These are phyloP conservation scores for Colletotrichum aenigma DNA, from an alignment of 2,329 filamentous ascomycete species.

Conservation along the genomic window DNA sequence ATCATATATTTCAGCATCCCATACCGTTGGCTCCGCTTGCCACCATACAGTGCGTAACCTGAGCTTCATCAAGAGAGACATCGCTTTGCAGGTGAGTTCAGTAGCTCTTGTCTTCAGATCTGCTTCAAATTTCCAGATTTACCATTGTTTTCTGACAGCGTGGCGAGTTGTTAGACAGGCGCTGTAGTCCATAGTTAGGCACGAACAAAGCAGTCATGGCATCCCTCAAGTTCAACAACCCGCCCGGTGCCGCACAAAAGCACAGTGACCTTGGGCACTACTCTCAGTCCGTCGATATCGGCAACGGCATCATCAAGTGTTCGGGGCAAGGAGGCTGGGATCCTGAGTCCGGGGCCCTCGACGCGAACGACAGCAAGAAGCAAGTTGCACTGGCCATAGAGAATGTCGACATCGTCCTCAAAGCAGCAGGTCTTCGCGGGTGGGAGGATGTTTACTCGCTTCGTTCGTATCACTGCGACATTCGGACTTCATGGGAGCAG, in stretches of 20 bases:
- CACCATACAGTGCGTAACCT: background rate
- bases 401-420: slow-evolving; percentile 27
- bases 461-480: slow-evolving; percentile 26
- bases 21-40: background rate
- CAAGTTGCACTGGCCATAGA: slow-evolving; percentile 20
- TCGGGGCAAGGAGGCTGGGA: slow-evolving; percentile 28
- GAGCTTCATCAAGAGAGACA: background rate
- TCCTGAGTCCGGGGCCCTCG: slow-evolving; percentile 18
- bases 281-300: slow-evolving; percentile 26
- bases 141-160: background rate
- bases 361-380: slow-evolving; percentile 10
- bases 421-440: slow-evolving; percentile 24
- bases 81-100: background rate
- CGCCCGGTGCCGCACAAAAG: background rate
- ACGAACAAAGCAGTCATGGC: background rate
- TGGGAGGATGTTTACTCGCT: slow-evolving; percentile 32
- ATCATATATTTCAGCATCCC: background rate
- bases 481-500: slow-evolving; percentile 13
- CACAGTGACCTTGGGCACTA: slow-evolving; percentile 20
- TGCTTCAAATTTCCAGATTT: background rate
- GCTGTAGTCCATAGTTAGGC: accelerated
- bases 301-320: slow-evolving; percentile 26
- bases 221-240: background rate
- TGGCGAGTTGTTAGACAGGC: background rate
- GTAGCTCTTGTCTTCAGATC: background rate